Evolutionary conservation across 1,284 basidiomycete species (phyloP).

Genomic region (Moniliophthora roreri): DNA sequence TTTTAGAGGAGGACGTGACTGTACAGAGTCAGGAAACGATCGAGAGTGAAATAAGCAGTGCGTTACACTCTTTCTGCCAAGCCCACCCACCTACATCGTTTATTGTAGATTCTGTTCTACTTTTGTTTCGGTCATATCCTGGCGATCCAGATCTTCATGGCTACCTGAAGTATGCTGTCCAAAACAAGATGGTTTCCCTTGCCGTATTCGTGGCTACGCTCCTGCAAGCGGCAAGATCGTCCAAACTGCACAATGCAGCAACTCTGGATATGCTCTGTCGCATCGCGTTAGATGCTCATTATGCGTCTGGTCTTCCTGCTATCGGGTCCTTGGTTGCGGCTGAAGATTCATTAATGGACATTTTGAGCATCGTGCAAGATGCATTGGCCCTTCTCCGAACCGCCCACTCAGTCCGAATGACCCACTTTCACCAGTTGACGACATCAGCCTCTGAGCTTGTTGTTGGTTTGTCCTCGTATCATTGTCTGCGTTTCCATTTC

Average conservation of each 20-base stretch:
- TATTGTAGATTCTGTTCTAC: slow-evolving; percentile 60
- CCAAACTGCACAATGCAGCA: slow-evolving; percentile 55
- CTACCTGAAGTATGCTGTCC: slow-evolving; percentile 62
- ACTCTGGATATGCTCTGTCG: slow-evolving; percentile 71
- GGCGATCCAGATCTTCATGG: slow-evolving; percentile 59
- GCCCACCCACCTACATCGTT: slow-evolving; percentile 1
- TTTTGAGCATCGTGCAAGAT: slow-evolving; percentile 59
- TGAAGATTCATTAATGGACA: slow-evolving; percentile 42
- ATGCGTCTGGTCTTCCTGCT: slow-evolving; percentile 52
- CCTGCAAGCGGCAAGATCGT: slow-evolving; percentile 47
- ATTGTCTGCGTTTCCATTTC: slow-evolving; percentile 25
- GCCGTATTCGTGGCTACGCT: slow-evolving; percentile 57
- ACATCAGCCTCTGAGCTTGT: slow-evolving; percentile 62
- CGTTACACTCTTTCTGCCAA: slow-evolving; percentile 19
- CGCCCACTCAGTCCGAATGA: slow-evolving; percentile 55
- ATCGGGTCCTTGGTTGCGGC: slow-evolving; percentile 52
- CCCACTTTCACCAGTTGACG: slow-evolving; percentile 60
- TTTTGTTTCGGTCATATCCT: slow-evolving; percentile 63
- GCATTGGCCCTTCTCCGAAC: slow-evolving; percentile 57
- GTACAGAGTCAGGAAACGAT: slow-evolving; percentile 37
- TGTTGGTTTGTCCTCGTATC: slow-evolving; percentile 37
- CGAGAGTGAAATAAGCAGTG: slow-evolving; percentile 49
- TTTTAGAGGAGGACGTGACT: slow-evolving; percentile 47
- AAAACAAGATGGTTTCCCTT: slow-evolving; percentile 54
- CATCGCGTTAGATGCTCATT: slow-evolving; percentile 60